Evolutionary conservation across 805 yeast species (phyloP), one percentile per base, ranked within the genome.

Genomic region (Candida pini): DNA sequence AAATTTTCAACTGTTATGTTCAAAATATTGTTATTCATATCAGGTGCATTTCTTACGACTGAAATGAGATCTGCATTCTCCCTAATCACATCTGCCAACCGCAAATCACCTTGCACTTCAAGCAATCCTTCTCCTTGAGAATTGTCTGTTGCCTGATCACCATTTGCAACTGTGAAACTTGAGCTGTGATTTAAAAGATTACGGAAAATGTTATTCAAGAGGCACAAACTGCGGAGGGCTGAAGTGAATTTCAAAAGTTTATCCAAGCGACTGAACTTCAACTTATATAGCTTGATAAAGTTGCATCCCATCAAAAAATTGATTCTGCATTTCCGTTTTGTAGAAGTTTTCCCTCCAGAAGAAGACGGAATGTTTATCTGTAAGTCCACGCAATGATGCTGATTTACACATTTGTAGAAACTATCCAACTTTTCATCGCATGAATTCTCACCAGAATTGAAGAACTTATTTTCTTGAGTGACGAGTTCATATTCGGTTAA

Each of bases 191-290:
- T 20, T n/a, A 41, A 28, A 20, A 38, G 33, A 29, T 56, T 54
- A 4, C 53, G 31, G 10, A 56, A 24, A 9, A 56, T 24, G 15
- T 39, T 51, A 33, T 49, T 50, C 15, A 55, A 14, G 16, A 54
- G 33, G 22, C 52, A 49, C 62, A 61, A 57, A 15, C 35, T 54
- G 10, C 62, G 37, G 4, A 57, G 33, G 1, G 37, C 36, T n/a
- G 37, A 34, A 3, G 55, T 33, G n/a, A 56, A 23, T 4, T 39
- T 31, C 22, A 30, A 20, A 9, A 54, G 37, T 24, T 35, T 43
- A 5, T 45, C 47, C 24, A 54, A 29, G 16, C 40, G 37, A 5
- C 31, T 35, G 26, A 55, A 45, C 33, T 53, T 53, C 25, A 56
- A 41, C 32, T 56, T 56, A 23, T 44, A 51, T 4, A 57, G 31